Conservation (phyloP, 106 monocot genomes). For the Cymbidium sinense region DNA sequence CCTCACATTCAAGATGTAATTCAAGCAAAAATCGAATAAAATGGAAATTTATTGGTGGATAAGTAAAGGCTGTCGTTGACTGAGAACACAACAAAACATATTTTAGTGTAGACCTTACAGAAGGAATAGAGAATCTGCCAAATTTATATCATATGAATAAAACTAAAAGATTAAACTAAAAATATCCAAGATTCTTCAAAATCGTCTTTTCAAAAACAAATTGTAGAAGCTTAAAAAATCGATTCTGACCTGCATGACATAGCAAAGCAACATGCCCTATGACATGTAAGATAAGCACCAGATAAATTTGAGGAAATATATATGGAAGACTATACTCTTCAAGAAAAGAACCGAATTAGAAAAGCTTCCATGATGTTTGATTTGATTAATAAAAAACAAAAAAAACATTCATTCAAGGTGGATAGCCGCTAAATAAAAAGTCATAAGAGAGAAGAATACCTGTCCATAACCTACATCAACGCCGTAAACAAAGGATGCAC, state of each 20-base stretch:
- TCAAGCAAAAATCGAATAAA: too few species aligned
- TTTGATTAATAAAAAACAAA: background rate
- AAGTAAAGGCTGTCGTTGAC: too few species aligned
- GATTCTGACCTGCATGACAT: background rate
- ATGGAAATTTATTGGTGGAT: too few species aligned
- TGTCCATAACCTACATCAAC: constrained; percentile 98
- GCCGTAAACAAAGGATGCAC: constrained; percentile 88
- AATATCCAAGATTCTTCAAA: background rate
- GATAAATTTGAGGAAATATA: background rate
- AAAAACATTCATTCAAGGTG: background rate
- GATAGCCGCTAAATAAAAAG: background rate
- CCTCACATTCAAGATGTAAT: too few species aligned
- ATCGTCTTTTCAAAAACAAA: background rate
- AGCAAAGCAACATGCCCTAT: background rate
- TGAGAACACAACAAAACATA: too few species aligned
- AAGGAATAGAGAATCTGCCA: too few species aligned
- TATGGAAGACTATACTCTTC: background rate
- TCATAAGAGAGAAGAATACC: constrained; percentile 25
- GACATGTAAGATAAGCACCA: background rate
- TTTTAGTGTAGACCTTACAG: too few species aligned
- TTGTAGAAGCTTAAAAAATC: background rate
- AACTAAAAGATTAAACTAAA: too few species aligned
- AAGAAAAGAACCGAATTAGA: background rate
- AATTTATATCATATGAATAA: too few species aligned
- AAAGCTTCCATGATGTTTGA: background rate